Evolutionary conservation across 108 stramenopile species (phyloP).

Genomic region (Pseudonitzschia delicatissima): DNA sequence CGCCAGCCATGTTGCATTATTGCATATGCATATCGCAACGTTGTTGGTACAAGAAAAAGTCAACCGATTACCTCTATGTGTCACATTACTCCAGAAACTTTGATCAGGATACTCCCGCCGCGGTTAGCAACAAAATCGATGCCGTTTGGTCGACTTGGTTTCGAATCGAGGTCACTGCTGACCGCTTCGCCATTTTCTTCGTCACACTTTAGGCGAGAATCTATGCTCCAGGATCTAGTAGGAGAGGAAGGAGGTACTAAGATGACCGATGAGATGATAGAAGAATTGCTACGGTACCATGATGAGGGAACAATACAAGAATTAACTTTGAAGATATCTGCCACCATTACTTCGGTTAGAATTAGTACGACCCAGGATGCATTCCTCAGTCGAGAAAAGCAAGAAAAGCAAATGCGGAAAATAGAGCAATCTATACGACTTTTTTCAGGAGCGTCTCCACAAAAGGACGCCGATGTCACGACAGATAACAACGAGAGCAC

Average conservation of each 20-base stretch:
- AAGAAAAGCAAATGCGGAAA: background rate
- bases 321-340: slow-evolving; percentile 29
- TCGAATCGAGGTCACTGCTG: background rate
- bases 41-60: background rate
- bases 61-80: background rate
- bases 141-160: background rate
- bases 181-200: background rate
- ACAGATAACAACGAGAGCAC: background rate
- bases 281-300: slow-evolving; percentile 35
- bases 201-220: background rate
- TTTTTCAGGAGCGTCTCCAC: background rate
- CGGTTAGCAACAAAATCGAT: background rate
- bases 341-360: slow-evolving; percentile 10
- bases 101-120: slow-evolving; percentile 31
- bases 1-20: slow-evolving; percentile 24
- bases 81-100: slow-evolving; percentile 9
- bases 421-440: slow-evolving; percentile 14
- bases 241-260: slow-evolving; percentile 15
- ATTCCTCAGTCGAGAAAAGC: slow-evolving; percentile 1
- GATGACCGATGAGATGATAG: slow-evolving; percentile 9
- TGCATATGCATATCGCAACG: slow-evolving; percentile 9
- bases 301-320: slow-evolving; percentile 31
- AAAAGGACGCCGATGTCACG: background rate
- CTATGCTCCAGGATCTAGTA: slow-evolving; percentile 8
- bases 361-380: slow-evolving; percentile 46